Conservation (phyloP, 2,329 filamentous ascomycete species). For the Fulvia fulva region DNA sequence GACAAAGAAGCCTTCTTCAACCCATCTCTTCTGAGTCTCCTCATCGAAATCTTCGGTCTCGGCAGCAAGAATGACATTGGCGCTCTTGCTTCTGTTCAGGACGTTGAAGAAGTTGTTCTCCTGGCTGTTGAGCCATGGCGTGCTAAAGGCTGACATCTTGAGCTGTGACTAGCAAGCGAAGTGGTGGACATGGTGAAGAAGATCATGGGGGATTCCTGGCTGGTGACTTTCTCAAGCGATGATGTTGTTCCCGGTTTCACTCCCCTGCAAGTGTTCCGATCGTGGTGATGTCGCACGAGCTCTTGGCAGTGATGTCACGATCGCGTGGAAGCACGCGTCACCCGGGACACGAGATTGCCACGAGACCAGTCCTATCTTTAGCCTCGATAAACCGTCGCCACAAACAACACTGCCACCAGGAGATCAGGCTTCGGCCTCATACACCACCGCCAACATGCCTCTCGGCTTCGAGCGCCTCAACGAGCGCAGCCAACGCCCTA, state of each 20-base stretch:
- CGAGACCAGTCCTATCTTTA: not conserved
- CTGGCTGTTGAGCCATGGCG: constrained; percentile 32
- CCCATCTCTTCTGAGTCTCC: constrained; percentile 52
- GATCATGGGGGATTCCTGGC: not conserved
- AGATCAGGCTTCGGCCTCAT: not conserved
- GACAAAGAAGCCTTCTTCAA: constrained; percentile 58
- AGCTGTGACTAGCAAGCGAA: not conserved
- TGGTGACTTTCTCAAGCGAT: not conserved
- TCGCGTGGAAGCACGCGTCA: not conserved
- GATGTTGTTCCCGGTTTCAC: not conserved
- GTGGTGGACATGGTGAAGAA: not conserved
- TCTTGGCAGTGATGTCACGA: not conserved
- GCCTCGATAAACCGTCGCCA: not conserved
- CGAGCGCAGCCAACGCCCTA: constrained; percentile 68
- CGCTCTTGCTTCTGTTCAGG: constrained; percentile 40
- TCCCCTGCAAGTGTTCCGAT: not conserved
- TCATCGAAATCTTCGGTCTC: constrained; percentile 55
- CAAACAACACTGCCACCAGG: not conserved
- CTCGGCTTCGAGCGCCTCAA: constrained; percentile 77
- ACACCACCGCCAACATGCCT: constrained; percentile 54
- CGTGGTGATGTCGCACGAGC: not conserved
- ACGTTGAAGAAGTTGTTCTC: constrained; percentile 33
- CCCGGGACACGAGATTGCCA: not conserved
- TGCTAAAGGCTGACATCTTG: constrained; percentile 30
- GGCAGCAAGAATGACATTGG: constrained; percentile 48